phyloP scores from a whole-genome alignment of 2,329 filamentous ascomycete genomes.

The Nemania abortiva region DNA sequence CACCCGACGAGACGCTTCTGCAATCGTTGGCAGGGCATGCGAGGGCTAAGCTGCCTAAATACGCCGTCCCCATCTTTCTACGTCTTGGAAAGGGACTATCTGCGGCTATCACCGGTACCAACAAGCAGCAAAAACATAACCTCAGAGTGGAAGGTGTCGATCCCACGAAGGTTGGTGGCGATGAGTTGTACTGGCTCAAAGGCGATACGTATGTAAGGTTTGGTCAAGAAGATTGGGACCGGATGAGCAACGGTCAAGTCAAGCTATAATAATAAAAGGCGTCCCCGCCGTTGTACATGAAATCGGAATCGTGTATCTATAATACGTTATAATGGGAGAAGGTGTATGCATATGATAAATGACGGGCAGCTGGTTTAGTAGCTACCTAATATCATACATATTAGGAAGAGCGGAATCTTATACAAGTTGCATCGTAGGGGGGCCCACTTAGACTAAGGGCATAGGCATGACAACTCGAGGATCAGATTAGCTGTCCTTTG shows the following conservation, averaged over 20 bases:
- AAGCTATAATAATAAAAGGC: conserved; percentile 67
- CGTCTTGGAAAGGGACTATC: conserved; percentile 69
- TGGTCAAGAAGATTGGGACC: conserved; percentile 73
- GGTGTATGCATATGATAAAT: too few relatives aligned
- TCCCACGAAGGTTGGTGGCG: conserved; percentile 64
- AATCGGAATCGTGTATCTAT: background rate
- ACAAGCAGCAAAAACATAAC: conserved; percentile 86
- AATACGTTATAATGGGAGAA: background rate
- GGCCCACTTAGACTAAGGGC: too few relatives aligned
- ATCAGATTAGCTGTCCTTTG: too few relatives aligned
- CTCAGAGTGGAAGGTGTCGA: conserved; percentile 81
- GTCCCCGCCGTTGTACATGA: background rate
- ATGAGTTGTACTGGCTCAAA: conserved; percentile 73
- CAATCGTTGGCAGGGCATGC: conserved; percentile 72
- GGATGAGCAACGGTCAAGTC: conserved; percentile 73
- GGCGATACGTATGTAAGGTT: conserved; percentile 77
- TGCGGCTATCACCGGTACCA: conserved; percentile 81
- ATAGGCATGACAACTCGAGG: too few relatives aligned
- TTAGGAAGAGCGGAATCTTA: too few relatives aligned
- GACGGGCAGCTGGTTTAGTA: too few relatives aligned
- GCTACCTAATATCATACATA: too few relatives aligned
- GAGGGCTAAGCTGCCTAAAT: conserved; percentile 71
- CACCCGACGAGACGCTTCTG: conserved; percentile 61
- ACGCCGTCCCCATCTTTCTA: conserved; percentile 83
- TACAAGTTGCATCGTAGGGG: too few relatives aligned